Evolutionary conservation across 2,329 filamentous ascomycete genomes (phyloP), one percentile per base, ranked within the genome.

Genomic region (Diplodia seriata): DNA sequence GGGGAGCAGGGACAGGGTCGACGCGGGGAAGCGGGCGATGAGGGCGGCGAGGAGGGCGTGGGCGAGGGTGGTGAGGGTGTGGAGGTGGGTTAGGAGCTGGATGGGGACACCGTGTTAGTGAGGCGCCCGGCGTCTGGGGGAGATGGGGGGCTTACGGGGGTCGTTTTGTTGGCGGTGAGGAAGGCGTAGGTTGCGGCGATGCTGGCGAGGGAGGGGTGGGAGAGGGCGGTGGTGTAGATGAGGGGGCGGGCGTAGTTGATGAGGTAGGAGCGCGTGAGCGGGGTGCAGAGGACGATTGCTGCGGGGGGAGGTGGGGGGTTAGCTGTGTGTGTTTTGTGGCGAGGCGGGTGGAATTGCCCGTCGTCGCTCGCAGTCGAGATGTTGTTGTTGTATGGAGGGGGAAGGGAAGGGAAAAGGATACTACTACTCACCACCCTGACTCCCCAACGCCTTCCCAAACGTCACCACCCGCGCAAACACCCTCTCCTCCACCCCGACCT

Each of bases 401-500:
- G n/a, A n/a, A n/a, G n/a, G n/a, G n/a, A n/a, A n/a, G n/a, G n/a
- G n/a, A n/a, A n/a, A n/a, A n/a, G n/a, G n/a, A n/a, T n/a, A n/a
- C n/a, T n/a, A n/a, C 5, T 18, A 54, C 33, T 43, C 49, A 91
- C 90, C 90, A 73, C 91, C 91, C 69, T 89, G 87, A 70, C 87
- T 89, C 12, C 87, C 85, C 79, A 91, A 79, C 0, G 89, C 87
- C 74, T 91, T 91, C 1, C 89, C 89, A 76, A 91, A 91, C 0
- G 88, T 90, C 68, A 90, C 84, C 14, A 91, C 75, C 4, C 89
- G 78, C 5, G 85, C 86, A 75, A 85, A 88, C 6, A 90, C 77
- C 11, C 82, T 77, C 4, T 80, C 70, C 70, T 91, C 85, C 0
- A 91, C 77, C 0, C 85, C 86, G 0, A 88, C 74, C 33, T 84